Conservation (phyloP, 2,329 filamentous ascomycete species). For the Stemphylium vesicarium region DNA sequence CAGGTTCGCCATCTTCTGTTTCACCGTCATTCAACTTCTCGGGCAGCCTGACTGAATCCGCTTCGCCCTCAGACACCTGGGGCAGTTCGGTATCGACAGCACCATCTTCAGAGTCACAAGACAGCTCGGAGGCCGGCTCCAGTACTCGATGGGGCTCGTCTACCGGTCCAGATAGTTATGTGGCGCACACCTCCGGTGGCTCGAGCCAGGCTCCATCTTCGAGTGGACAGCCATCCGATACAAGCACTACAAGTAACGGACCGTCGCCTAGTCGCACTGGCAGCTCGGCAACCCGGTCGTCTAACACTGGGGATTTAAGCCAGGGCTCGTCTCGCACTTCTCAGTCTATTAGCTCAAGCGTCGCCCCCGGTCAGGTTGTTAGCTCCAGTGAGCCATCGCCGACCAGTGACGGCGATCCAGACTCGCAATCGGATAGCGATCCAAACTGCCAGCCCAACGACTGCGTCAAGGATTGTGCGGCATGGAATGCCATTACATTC, state of each 20-base stretch:
- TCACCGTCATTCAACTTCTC: background rate
- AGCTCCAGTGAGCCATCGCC: background rate
- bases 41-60: background rate
- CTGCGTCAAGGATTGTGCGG: constrained; percentile 13
- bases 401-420: constrained; percentile 8
- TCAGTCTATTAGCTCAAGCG: too few species aligned
- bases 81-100: background rate
- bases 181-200: background rate
- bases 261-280: background rate
- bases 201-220: background rate
- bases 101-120: background rate
- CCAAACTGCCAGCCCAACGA: constrained; percentile 17
- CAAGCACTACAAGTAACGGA: too few species aligned
- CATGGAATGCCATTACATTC: constrained; percentile 11
- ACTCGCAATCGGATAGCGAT: constrained; percentile 10
- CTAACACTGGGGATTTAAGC: background rate
- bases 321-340: too few species aligned
- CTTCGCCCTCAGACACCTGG: background rate
- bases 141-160: background rate
- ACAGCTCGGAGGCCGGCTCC: background rate
- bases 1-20: background rate
- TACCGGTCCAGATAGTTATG: background rate
- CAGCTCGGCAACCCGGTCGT: background rate
- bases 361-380: background rate
- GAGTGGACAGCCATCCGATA: too few species aligned